Percentiles rank a stretch among this genome's conserved stretches.
These are phyloP conservation scores for Didymella sp. DNA, from an alignment of 2,329 filamentous ascomycete species.

Conservation along the genomic window DNA sequence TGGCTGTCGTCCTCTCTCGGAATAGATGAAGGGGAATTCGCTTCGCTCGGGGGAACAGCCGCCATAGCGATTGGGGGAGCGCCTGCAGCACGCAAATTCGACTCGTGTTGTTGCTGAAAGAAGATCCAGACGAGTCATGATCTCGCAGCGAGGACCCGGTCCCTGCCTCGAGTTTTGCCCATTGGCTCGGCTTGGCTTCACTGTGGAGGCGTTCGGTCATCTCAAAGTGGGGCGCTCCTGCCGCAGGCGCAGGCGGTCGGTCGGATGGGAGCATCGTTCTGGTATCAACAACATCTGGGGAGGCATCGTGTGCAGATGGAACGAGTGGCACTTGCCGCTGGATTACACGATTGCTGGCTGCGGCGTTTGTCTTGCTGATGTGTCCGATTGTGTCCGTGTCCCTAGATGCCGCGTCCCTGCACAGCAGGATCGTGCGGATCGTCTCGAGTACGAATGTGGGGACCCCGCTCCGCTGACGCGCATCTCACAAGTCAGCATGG, in stretches of 20 bases:
- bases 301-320: background rate
- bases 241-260: background rate
- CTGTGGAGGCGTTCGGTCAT: background rate
- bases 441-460: constrained; percentile 7
- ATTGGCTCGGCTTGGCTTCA: background rate
- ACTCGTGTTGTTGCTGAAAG: constrained; percentile 11
- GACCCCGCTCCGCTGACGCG: constrained; percentile 16
- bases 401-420: background rate
- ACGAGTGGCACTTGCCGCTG: too few species aligned
- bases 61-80: constrained; percentile 25
- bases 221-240: background rate
- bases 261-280: background rate
- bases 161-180: background rate
- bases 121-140: constrained; percentile 12
- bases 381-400: background rate
- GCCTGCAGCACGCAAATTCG: constrained; percentile 11
- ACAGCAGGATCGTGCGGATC: background rate
- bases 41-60: constrained; percentile 28
- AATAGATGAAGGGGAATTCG: constrained; percentile 26
- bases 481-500: constrained; percentile 7
- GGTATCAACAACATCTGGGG: background rate
- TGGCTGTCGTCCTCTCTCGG: constrained; percentile 24
- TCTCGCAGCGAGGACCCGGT: background rate
- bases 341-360: background rate
- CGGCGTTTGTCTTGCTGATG: background rate